Evolutionary conservation across 2,329 filamentous ascomycete species (phyloP), one percentile per base, ranked within the genome.

Genomic region (Fusarium sp.): DNA sequence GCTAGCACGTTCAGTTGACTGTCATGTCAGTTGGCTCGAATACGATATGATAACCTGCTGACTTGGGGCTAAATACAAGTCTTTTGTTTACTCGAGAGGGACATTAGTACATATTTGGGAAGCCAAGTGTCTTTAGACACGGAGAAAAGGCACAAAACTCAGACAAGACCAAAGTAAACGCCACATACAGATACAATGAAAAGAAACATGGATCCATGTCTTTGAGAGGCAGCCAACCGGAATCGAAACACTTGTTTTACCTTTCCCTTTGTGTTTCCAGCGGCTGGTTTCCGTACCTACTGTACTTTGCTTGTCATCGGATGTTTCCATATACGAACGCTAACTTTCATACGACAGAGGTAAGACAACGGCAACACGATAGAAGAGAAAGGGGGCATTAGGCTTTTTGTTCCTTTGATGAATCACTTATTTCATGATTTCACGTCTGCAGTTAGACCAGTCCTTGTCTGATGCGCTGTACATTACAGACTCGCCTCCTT

Each of bases 291-390:
- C 47, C 41, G 43, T 32, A 27, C 27, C 27, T 28, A 28, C 32
- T 48, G 28, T 30, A 14, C 28, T 30, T 32, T n/a, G 34, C 18
- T 21, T 18, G 20, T 21, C 9, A 28, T 57, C 66, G 45, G 48
- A 63, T 63, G 55, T 69, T 53, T 60, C 56, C 60, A 47, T 43
- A 41, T 32, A 54, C 40, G 43, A 34, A 37, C 23, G 30, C 47
- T n/a, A 63, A 47, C 55, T 46, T 62, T 27, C 32, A 60, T 48
- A 43, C 48, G n/a, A n/a, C 11, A 21, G 16, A 45, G 34, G 47
- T 41, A 40, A 50, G 37, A 51, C 55, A 51, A 40, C 27, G 40
- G 34, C 25, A 41, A 34, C 34, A 45, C 9, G 34, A 42, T 28
- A 21, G 18, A 28, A 21, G 18, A 27, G 12, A 18, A 53, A 65